Evolutionary conservation across 331 rosid genomes (phyloP).

Genomic region (Spiraea crenata): DNA sequence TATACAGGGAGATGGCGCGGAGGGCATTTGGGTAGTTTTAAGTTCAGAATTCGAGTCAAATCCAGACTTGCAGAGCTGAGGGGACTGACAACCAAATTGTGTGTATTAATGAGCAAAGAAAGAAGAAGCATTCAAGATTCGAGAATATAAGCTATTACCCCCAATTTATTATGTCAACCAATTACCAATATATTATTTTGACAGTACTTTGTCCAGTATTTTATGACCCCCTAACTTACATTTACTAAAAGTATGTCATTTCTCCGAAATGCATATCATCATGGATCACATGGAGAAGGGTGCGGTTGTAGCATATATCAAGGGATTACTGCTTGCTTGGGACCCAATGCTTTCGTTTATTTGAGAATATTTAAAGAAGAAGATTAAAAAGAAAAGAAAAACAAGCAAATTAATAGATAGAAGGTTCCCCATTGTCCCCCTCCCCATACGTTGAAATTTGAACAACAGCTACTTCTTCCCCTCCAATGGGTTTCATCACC

Average conservation of each 20-base stretch:
- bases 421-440: slow-evolving; percentile 11
- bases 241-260: not conserved
- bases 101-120: slow-evolving; percentile 19
- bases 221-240: not conserved
- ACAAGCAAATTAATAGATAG: not conserved
- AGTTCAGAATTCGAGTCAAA: slow-evolving; percentile 14
- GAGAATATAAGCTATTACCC: slow-evolving; percentile 45
- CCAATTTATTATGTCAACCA: slow-evolving; percentile 17
- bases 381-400: not conserved
- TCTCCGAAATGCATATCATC: slow-evolving; percentile 6
- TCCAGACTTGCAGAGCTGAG: slow-evolving; percentile 20
- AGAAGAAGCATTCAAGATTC: slow-evolving; percentile 42
- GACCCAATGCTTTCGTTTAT: slow-evolving; percentile 4
- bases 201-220: slow-evolving; percentile 12
- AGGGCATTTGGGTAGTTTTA: slow-evolving; percentile 10
- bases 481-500: slow-evolving; percentile 26
- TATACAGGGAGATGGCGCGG: not conserved
- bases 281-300: slow-evolving; percentile 37
- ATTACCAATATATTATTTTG: slow-evolving; percentile 16
- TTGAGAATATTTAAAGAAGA: too few species aligned
- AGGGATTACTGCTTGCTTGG: slow-evolving; percentile 29
- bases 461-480: slow-evolving; percentile 20
- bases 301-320: slow-evolving; percentile 33
- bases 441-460: slow-evolving; percentile 29
- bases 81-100: slow-evolving; percentile 31